Conservation (phyloP, 1,284 basidiomycete genomes). For the Pterulicium gracile region DNA sequence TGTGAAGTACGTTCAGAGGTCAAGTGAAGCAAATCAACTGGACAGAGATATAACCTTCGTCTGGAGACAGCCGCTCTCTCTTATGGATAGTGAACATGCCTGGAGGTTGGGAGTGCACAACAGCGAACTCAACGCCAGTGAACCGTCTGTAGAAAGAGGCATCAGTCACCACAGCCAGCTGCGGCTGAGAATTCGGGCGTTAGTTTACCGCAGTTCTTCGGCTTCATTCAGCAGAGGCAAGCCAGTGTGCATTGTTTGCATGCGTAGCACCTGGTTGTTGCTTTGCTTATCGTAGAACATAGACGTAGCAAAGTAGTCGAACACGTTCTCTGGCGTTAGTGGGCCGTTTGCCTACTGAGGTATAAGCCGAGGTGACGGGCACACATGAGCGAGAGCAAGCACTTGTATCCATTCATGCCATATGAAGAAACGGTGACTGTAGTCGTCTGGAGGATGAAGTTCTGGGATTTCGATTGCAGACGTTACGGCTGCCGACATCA, state of each 20-base stretch:
- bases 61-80: constrained; percentile 66
- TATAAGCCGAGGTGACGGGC: constrained; percentile 9
- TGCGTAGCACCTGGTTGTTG: constrained; percentile 79
- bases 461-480: constrained; percentile 68
- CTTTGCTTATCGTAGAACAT: constrained; percentile 89
- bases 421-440: constrained; percentile 71
- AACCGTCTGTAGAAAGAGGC: constrained; percentile 45
- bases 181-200: constrained; percentile 13
- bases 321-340: constrained; percentile 63
- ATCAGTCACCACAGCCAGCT: constrained; percentile 7
- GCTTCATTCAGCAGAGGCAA: constrained; percentile 61
- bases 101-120: constrained; percentile 69
- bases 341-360: constrained; percentile 55
- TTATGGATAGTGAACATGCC: constrained; percentile 81
- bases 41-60: constrained; percentile 44
- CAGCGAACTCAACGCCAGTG: constrained; percentile 72
- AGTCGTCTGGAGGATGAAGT: constrained; percentile 68
- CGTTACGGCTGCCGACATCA: too few relatives aligned
- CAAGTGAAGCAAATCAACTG: background rate
- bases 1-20: constrained; percentile 19
- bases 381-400: constrained; percentile 8
- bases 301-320: constrained; percentile 77
- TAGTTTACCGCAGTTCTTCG: constrained; percentile 59
- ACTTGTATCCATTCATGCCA: constrained; percentile 83
- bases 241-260: constrained; percentile 80